Conservation (phyloP, 805 yeast species). For the Lipomyces oligophaga region DNA sequence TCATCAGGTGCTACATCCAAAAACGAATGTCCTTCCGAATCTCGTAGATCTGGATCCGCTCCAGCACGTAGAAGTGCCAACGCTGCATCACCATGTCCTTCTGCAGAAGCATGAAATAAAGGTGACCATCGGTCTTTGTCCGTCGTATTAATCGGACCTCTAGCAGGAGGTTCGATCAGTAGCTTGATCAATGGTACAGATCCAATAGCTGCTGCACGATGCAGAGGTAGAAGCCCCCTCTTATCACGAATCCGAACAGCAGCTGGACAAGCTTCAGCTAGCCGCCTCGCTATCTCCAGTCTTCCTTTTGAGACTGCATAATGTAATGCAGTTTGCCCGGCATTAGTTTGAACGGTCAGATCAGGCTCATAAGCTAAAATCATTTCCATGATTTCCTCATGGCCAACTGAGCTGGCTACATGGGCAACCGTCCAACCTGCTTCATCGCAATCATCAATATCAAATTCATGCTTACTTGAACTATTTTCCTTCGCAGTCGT, state of each 20-base stretch:
- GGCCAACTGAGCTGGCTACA: constrained; percentile 74
- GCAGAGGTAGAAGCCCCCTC: constrained; percentile 62
- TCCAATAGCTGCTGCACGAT: constrained; percentile 81
- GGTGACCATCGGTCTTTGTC: constrained; percentile 82
- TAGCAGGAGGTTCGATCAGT: constrained; percentile 50
- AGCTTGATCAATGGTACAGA: constrained; percentile 52
- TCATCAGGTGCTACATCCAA: constrained; percentile 54
- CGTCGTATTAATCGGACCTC: constrained; percentile 61
- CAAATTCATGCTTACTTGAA: neutral
- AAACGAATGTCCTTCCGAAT: constrained; percentile 54
- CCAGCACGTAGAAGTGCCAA: constrained; percentile 56
- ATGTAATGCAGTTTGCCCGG: constrained; percentile 72
- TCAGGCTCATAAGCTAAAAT: constrained; percentile 55
- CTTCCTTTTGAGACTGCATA: constrained; percentile 71
- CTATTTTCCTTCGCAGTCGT: constrained; percentile 33
- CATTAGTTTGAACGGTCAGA: constrained; percentile 56
- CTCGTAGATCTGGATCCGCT: constrained; percentile 54
- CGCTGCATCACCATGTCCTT: constrained; percentile 80
- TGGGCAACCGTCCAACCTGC: constrained; percentile 85
- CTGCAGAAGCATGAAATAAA: constrained; percentile 84
- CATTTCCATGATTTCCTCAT: constrained; percentile 47
- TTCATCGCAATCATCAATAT: constrained; percentile 64
- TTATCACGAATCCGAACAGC: constrained; percentile 64
- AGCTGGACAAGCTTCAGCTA: constrained; percentile 55
- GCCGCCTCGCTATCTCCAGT: constrained; percentile 47